These are phyloP conservation scores for Saccharomyces jurei DNA, from an alignment of 805 yeast genomes.

Conservation along the genomic window DNA sequence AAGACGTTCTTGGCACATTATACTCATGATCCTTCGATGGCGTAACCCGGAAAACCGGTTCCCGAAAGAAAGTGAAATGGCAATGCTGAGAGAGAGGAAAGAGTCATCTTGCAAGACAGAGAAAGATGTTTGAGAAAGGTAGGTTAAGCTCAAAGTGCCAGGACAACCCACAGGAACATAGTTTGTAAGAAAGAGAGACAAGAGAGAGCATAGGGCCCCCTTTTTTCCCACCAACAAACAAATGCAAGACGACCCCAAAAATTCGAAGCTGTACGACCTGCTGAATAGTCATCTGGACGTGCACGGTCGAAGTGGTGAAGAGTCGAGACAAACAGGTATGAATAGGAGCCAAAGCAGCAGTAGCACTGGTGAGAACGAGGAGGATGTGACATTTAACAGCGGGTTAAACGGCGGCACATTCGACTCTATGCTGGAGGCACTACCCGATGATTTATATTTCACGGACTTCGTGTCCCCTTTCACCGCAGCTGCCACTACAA, in stretches of 20 bases:
- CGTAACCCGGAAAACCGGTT: not conserved
- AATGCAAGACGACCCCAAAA: not conserved
- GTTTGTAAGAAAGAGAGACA: not conserved
- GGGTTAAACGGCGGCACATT: conserved; percentile 9
- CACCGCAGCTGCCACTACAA: not conserved
- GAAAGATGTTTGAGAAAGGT: not conserved
- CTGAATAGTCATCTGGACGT: not conserved
- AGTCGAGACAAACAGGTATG: not conserved
- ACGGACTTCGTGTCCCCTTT: conserved; percentile 3
- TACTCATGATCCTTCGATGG: not conserved
- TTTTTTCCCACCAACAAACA: not conserved
- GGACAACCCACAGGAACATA: not conserved
- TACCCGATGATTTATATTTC: conserved; percentile 28
- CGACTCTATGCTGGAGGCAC: conserved; percentile 30
- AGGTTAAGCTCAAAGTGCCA: not conserved
- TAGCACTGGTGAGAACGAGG: not conserved
- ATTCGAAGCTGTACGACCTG: not conserved
- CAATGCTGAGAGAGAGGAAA: not conserved
- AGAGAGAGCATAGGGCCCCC: not conserved
- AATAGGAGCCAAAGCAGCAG: not conserved
- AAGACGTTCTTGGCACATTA: not conserved
- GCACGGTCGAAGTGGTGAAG: not conserved
- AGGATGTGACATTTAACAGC: not conserved
- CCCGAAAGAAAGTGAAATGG: not conserved
- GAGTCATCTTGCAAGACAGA: not conserved